Base-by-base conservation (phyloP, 2,329 filamentous ascomycete genomes). In the Aspergillus unguis region DNA sequence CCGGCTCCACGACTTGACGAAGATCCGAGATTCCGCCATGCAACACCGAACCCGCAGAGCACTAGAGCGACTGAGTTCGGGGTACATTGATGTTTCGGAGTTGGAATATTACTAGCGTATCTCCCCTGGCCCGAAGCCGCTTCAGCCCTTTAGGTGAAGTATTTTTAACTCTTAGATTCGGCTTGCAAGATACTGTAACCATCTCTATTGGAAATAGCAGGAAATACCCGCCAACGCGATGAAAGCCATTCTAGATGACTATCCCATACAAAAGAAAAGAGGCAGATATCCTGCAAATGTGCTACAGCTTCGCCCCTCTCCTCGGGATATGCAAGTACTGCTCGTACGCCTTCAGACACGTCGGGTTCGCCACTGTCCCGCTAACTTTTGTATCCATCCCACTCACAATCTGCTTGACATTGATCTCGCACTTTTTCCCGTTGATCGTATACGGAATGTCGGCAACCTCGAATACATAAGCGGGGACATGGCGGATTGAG, bases 401-500 rank as follows among this genome's bases (percentile, higher is more conserved):
- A 10, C 11, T 33, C 29, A 44, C 27, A 25, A 44, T 44, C 26
- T 44, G 6, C n/a, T 33, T 31, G 7, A 44, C 28, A 25, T 32
- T 44, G 28, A 32, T 44, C 29, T 44, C 42, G 27, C 26, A 32
- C 27, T 33, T 31, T 27, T 44, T 44, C 4, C 42, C 42, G 17
- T 44, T 44, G 28, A 33, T 11, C 5, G 42, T 44, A 27, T 44
- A 44, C n/a, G 42, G 89, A 65, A 94, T 90, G 60, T 90, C 89
- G 10, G 85, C 85, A 7, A 87, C 89, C 72, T 90, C 85, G 65
- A 92, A 92, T 17, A 92, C 79, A 65, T 85, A 90, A 66, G 77
- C 84, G 2, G 89, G 89, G n/a, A 92, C 85, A 72, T 92, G 89
- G 49, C 88, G 76, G 67, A 85, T 84, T 27, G 85, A 88, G 64